Percentiles rank a stretch among this genome's conserved stretches.
Conservation (phyloP, 441 rosid genomes). For the Gossypium davidsonii region DNA sequence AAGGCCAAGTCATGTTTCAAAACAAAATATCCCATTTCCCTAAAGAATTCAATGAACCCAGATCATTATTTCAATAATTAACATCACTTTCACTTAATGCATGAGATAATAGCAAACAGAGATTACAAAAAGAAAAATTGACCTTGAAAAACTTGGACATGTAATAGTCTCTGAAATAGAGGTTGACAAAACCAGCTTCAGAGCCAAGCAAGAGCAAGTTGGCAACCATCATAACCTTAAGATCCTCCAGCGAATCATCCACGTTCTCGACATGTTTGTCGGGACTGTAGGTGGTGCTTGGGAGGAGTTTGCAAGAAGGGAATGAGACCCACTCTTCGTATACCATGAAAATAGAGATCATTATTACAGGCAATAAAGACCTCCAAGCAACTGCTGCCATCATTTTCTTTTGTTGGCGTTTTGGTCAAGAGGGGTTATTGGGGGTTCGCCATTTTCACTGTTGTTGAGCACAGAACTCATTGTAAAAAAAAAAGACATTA, state of each 20-base stretch:
- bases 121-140: neutral
- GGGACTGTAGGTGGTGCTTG: constrained; percentile 5
- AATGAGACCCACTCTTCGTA: constrained; percentile 41
- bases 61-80: neutral
- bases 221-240: constrained; percentile 54
- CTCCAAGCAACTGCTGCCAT: constrained; percentile 27
- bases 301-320: constrained; percentile 40
- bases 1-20: neutral
- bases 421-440: neutral
- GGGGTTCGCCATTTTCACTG: constrained; percentile 17
- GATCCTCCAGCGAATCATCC: constrained; percentile 21
- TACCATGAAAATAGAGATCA: constrained; percentile 22
- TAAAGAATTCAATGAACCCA: neutral
- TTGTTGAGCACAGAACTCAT: neutral
- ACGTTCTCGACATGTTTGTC: constrained; percentile 3
- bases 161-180: constrained; percentile 45
- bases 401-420: constrained; percentile 5
- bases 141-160: constrained; percentile 52
- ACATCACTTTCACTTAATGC: neutral
- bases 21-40: neutral
- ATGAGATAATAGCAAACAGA: neutral
- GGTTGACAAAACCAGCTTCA: constrained; percentile 31
- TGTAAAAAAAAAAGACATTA: neutral
- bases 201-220: constrained; percentile 43
- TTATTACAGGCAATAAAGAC: constrained; percentile 27